Evolutionary conservation across 306 rosid species (phyloP).

Genomic region (Cajanus cajan): DNA sequence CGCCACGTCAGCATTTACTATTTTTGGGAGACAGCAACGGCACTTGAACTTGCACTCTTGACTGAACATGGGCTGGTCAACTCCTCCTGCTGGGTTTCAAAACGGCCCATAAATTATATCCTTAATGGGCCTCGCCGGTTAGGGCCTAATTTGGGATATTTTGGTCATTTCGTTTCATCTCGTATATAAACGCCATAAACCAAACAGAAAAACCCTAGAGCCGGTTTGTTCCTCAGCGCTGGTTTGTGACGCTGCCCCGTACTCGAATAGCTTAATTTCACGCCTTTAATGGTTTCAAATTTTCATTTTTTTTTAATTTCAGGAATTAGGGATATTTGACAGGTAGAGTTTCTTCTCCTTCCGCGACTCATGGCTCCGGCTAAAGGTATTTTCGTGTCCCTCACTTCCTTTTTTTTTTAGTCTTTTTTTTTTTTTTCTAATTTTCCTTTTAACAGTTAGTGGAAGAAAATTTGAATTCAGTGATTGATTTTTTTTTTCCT

Average conservation of each 20-base stretch:
- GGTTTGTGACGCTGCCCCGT: slow-evolving; percentile 7
- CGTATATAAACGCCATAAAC: background rate
- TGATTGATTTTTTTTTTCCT: background rate
- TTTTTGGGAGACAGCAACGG: background rate
- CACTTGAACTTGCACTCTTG: background rate
- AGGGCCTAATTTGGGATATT: background rate
- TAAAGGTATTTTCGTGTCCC: slow-evolving; percentile 44
- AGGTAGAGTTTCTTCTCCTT: slow-evolving; percentile 21
- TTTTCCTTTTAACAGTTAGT: background rate
- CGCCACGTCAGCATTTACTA: slow-evolving; percentile 25
- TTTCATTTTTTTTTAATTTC: background rate
- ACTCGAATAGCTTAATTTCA: background rate
- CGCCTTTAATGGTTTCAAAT: background rate
- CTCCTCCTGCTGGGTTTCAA: background rate
- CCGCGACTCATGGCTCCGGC: slow-evolving; percentile 55
- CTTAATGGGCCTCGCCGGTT: background rate
- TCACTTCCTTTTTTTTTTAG: background rate
- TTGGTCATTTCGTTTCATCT: background rate
- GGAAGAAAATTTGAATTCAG: background rate
- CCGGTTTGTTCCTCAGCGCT: slow-evolving; percentile 19
- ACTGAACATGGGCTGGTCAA: background rate
- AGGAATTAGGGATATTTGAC: slow-evolving; percentile 19
- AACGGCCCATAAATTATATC: background rate
- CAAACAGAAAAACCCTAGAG: slow-evolving; percentile 36
- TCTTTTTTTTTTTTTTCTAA: background rate